A percentile compares a stretch with the other conserved stretches of the same genome.
Evolutionary conservation across 495 filamentous ascomycete species (phyloP).

Genomic region (Aspergillus ostianus): DNA sequence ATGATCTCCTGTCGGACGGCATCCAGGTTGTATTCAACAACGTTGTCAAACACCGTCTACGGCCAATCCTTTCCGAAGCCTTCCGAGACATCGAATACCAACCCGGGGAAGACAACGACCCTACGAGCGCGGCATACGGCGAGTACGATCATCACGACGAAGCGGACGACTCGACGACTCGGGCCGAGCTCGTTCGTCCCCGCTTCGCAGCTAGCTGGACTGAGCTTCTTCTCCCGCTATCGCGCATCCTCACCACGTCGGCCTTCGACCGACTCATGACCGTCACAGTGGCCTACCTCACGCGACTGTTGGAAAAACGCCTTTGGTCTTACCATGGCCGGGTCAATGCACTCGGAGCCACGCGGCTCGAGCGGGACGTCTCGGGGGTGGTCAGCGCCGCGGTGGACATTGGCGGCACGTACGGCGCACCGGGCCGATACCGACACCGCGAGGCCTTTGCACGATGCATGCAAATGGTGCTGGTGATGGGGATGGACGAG

Average conservation of each 20-base stretch:
- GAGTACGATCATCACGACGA: constrained; percentile 44
- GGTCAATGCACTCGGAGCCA: constrained; percentile 79
- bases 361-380: constrained; percentile 86
- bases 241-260: constrained; percentile 75
- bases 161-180: constrained; percentile 29
- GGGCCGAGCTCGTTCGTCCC: constrained; percentile 57
- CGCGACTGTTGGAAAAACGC: constrained; percentile 80
- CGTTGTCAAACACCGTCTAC: constrained; percentile 80
- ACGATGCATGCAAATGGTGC: constrained; percentile 76
- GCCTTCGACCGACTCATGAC: constrained; percentile 71
- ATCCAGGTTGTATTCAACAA: constrained; percentile 82
- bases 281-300: constrained; percentile 68
- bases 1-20: constrained; percentile 79
- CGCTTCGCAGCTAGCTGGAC: constrained; percentile 83
- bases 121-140: constrained; percentile 16
- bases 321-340: constrained; percentile 81
- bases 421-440: constrained; percentile 52
- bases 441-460: constrained; percentile 77
- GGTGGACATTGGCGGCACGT: constrained; percentile 57
- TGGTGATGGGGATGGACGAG: constrained; percentile 95
- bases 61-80: constrained; percentile 79
- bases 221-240: constrained; percentile 75
- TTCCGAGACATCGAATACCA: constrained; percentile 91
- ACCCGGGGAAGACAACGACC: constrained; percentile 22
- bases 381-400: constrained; percentile 74